Conservation (phyloP, 768 basidiomycete genomes). For the Hygrophorus pudorinus region DNA sequence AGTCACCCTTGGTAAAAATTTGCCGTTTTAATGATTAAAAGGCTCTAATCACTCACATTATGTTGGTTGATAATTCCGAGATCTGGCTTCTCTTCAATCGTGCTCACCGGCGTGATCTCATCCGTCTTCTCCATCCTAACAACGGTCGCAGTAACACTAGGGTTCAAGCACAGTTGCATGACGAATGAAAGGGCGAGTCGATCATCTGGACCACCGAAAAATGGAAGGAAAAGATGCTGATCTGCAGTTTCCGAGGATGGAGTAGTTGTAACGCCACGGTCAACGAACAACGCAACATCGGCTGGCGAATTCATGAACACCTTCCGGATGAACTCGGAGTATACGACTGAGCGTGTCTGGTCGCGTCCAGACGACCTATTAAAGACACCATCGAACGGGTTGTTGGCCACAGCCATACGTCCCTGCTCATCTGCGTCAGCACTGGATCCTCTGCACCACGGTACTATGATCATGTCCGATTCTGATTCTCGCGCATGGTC, state of each 20-base stretch:
- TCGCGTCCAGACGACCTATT: slow-evolving; percentile 38
- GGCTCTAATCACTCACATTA: slow-evolving; percentile 24
- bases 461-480: slow-evolving; percentile 72
- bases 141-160: slow-evolving; percentile 60
- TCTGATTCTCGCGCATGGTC: slow-evolving; percentile 44
- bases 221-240: slow-evolving; percentile 75
- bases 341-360: slow-evolving; percentile 43
- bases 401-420: slow-evolving; percentile 22
- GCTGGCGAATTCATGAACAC: slow-evolving; percentile 63
- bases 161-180: slow-evolving; percentile 63
- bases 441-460: slow-evolving; percentile 52
- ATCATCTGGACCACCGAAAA: slow-evolving; percentile 94
- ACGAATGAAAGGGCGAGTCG: slow-evolving; percentile 74
- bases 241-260: slow-evolving; percentile 14
- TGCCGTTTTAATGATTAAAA: slow-evolving; percentile 1
- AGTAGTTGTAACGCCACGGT: slow-evolving; percentile 41
- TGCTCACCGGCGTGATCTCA: slow-evolving; percentile 20
- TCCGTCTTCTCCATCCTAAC: slow-evolving; percentile 47
- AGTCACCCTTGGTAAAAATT: background rate
- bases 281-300: slow-evolving; percentile 83
- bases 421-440: slow-evolving; percentile 20
- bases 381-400: slow-evolving; percentile 78
- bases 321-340: slow-evolving; percentile 78
- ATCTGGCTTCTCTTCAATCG: slow-evolving; percentile 10
- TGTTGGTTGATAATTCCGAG: slow-evolving; percentile 11